Evolutionary conservation across 2,329 filamentous ascomycete species (phyloP), one percentile per base, ranked within the genome.

Genomic region (Fusarium nanum): DNA sequence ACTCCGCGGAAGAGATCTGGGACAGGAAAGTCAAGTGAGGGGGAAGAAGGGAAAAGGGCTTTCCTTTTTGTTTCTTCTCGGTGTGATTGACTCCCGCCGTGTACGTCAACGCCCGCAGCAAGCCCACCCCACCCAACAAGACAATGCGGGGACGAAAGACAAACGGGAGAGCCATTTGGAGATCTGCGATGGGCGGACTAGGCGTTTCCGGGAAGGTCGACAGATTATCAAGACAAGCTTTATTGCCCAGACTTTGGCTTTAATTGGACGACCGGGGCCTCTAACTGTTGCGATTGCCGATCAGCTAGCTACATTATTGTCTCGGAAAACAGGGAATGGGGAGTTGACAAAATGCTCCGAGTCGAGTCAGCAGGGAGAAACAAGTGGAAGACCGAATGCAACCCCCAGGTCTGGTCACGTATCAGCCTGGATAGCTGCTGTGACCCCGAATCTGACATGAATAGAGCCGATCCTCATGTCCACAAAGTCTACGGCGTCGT

Each of bases 161-260:
- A 25, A 46, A 59, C 49, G 46, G 25, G 27, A 56, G n/a, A 23
- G 45, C 30, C 44, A 49, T 37, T 8, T 16, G 3, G 28, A 42
- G 68, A 70, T 70, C 64, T 56, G 60, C 68, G 56, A 61, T 57
- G 25, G 30, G 18, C 49, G 49, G 32, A 44, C 68, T 71, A 71
- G 54, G 64, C 68, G 45, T 57, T 65, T 68, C 54, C 42, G 54
- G 68, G 68, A 71, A 71, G 68, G 68, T 69, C 44, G 8, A 46
- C 48, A 30, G 40, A 41, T 56, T 23, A 49, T 44, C 53, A 49
- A 42, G 49, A 55, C 48, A 70, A 60, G 64, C 52, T 44, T 58
- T 61, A 40, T 34, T 55, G 49, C 54, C 54, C 55, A 60, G 48
- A 37, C 22, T 41, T 53, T 47, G 41, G 53, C 50, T 61, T 46